Conservation (phyloP, 352 stramenopile genomes). For the Globisporangium alternatum region DNA sequence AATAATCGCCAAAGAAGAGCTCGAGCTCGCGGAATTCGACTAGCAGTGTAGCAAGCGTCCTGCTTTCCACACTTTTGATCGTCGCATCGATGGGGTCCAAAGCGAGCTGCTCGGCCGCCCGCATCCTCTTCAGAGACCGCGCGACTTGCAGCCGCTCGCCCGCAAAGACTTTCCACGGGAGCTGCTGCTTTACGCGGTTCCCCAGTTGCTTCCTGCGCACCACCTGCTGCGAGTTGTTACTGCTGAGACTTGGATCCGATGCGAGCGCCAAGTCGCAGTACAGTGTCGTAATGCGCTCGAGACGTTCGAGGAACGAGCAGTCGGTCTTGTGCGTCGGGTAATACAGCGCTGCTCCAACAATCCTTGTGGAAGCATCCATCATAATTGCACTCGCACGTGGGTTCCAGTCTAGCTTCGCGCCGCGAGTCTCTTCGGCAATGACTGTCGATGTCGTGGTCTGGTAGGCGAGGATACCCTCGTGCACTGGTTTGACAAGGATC, state of each 20-base stretch:
- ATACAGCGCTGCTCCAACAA: slow-evolving; percentile 27
- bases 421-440: background rate
- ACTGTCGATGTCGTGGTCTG: slow-evolving; percentile 1
- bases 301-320: slow-evolving; percentile 6
- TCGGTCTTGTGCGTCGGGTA: slow-evolving; percentile 2
- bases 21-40: slow-evolving; percentile 15
- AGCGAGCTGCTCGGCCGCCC: slow-evolving; percentile 10
- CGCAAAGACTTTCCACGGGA: slow-evolving; percentile 62
- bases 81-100: background rate
- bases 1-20: slow-evolving; percentile 11
- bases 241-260: background rate
- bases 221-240: background rate
- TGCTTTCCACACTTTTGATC: background rate
- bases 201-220: slow-evolving; percentile 5
- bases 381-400: slow-evolving; percentile 26
- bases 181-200: slow-evolving; percentile 28
- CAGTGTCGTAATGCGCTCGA: background rate
- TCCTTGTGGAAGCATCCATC: background rate
- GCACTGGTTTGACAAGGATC: slow-evolving; percentile 18
- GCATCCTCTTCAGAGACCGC: slow-evolving; percentile 30
- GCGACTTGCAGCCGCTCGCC: slow-evolving; percentile 44
- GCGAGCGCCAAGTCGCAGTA: background rate
- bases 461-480: slow-evolving; percentile 23
- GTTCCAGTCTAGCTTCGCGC: slow-evolving; percentile 22
- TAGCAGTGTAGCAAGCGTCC: background rate